Evolutionary conservation across 805 yeast species (phyloP), one percentile per base, ranked within the genome.

Genomic region (Monosporozyma servazzii): DNA sequence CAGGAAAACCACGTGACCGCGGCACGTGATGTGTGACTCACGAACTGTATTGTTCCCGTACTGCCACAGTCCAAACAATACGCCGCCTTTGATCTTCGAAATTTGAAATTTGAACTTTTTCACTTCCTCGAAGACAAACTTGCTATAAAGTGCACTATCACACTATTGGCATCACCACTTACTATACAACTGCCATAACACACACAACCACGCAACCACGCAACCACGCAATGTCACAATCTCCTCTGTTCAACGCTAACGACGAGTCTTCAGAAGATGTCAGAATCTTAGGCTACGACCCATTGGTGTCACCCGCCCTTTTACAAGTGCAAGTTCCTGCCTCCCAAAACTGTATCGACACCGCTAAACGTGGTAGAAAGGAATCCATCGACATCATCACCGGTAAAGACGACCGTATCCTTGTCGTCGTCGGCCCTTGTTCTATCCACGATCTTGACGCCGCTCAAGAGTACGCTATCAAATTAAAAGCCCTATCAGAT

Each of bases 351-450:
- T 88, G 91, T 53, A 66, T 86, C 44, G 71, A 77, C 47, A 96
- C 93, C 47, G 81, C 98, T 72, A 78, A 84, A 55, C 82, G 78
- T 23, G 82, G 95, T 3, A 77, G 81, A 49, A 78, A 81, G 45
- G 81, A 83, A 31, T 84, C 95, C 36, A 78, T 84, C 54, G 79
- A 80, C 23, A 87, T 91, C 57, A 71, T 91, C 49, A 75, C 82
- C 52, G 96, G 96, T 50, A 75, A 77, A 54, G 96, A 88, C 63
- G 99, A 91, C 71, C 78, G 97, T 58, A 71, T 91, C 57, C 75
- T 93, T 44, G 82, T 93, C 31, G 88, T 93, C 33, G 87, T 93
- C 55, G 99, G 99, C 0, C 99, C 99, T 49, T 93, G 99, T 71
- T 91, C 98, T 7, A 82, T 93, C 57, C 98, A 93, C 67, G 99